These are phyloP conservation scores for Mucor mucedo DNA, from an alignment of 371 early-diverging fungal genomes.

Conservation along the genomic window DNA sequence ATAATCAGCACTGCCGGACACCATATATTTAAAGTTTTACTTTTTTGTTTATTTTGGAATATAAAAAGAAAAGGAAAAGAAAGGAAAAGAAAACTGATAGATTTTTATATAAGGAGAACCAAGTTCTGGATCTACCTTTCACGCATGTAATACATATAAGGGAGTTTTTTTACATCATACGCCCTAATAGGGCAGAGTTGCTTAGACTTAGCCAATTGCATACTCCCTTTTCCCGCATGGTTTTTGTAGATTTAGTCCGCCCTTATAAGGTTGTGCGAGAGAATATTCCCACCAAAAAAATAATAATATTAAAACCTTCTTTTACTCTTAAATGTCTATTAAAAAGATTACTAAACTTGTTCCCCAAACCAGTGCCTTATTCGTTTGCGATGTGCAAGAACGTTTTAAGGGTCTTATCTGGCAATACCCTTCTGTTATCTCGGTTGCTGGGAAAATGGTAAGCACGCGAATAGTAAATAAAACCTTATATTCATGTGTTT, in stretches of 20 bases:
- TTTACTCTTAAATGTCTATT: conserved; percentile 32
- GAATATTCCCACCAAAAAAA: not conserved
- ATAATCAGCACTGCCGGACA: not conserved
- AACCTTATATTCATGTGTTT: not conserved
- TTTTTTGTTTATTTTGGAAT: not conserved
- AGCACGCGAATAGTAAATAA: not conserved
- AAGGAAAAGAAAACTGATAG: not conserved
- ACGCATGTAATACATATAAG: too few species aligned
- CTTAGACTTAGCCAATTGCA: too few species aligned
- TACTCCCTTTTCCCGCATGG: too few species aligned
- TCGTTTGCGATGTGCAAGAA: conserved; percentile 94
- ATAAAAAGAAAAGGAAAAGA: conserved; percentile 6
- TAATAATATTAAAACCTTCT: not conserved
- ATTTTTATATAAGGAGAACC: not conserved
- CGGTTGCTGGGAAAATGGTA: conserved; percentile 91
- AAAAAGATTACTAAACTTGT: conserved; percentile 45
- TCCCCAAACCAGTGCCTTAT: conserved; percentile 79
- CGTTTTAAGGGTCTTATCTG: conserved; percentile 83
- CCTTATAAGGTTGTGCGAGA: too few species aligned
- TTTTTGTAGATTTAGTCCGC: too few species aligned
- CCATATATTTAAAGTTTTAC: not conserved
- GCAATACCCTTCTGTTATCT: conserved; percentile 79
- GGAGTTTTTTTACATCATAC: too few species aligned
- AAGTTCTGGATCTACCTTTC: too few species aligned
- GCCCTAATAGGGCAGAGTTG: too few species aligned